Conservation (phyloP, 768 basidiomycete species). For the Suillus alpinus region DNA sequence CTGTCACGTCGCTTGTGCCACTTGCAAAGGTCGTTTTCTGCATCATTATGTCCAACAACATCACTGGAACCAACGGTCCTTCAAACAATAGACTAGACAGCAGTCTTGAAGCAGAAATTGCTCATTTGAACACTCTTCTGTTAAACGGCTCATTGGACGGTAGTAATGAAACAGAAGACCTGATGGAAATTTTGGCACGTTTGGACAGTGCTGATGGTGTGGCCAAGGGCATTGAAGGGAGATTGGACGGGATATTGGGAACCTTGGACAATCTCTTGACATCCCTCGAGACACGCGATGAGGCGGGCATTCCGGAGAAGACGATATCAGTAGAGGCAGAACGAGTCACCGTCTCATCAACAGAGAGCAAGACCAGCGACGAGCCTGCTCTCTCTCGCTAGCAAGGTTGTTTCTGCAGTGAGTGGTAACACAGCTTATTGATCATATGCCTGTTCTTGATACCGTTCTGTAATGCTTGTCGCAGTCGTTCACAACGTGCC, state of each 20-base stretch:
- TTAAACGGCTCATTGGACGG: conserved; percentile 21
- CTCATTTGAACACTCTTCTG: conserved; percentile 30
- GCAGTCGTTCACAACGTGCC: not conserved
- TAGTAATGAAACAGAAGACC: conserved; percentile 36
- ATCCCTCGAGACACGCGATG: conserved; percentile 34
- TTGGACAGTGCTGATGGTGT: conserved; percentile 58
- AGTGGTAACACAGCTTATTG: not conserved
- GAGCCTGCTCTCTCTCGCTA: not conserved
- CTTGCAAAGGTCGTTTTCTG: not conserved
- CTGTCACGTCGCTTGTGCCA: not conserved
- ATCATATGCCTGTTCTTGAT: not conserved
- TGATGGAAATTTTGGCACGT: conserved; percentile 51
- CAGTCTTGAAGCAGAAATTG: conserved; percentile 37
- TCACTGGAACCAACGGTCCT: conserved; percentile 11
- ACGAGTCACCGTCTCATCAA: not conserved
- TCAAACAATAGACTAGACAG: conserved; percentile 2
- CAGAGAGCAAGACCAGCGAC: not conserved
- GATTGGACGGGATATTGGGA: conserved; percentile 58
- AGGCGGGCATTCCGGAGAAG: not conserved
- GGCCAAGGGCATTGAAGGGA: conserved; percentile 59
- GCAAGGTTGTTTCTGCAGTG: not conserved
- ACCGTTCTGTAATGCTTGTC: too few species aligned
- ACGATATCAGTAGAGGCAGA: not conserved
- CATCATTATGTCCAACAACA: conserved; percentile 21
- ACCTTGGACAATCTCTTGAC: conserved; percentile 55